Evolutionary conservation across 2,329 filamentous ascomycete genomes (phyloP).

Genomic region (Fusarium albidum): DNA sequence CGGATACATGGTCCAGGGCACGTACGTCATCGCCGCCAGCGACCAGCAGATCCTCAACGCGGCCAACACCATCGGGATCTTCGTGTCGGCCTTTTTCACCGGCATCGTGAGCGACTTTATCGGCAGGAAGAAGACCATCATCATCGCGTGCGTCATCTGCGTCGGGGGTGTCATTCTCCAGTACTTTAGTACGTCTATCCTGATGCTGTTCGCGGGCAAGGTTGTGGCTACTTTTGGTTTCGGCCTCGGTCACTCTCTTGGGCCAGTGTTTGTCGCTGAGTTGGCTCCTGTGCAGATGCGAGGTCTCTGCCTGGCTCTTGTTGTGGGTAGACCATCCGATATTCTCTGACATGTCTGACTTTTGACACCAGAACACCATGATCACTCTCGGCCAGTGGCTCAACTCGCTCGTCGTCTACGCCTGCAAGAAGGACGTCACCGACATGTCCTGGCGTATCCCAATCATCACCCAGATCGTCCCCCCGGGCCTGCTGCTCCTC

Average conservation of each 20-base stretch:
- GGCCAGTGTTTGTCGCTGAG: conserved; percentile 45
- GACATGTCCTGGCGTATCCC: conserved; percentile 43
- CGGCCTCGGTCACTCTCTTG: conserved; percentile 43
- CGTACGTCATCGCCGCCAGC: conserved; percentile 34
- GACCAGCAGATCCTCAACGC: conserved; percentile 44
- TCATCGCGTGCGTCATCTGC: conserved; percentile 34
- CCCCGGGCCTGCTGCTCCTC: conserved; percentile 35
- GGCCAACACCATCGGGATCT: conserved; percentile 41
- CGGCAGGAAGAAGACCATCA: conserved; percentile 39
- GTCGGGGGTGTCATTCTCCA: conserved; percentile 39
- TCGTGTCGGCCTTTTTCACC: conserved; percentile 40
- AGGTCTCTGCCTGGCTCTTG: conserved; percentile 40
- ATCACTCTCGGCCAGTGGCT: conserved; percentile 43
- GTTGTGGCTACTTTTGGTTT: conserved; percentile 42
- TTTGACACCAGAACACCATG: conserved; percentile 41
- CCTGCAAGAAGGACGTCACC: conserved; percentile 26
- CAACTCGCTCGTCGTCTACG: conserved; percentile 40
- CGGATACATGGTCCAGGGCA: conserved; percentile 28
- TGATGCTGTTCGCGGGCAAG: conserved; percentile 43
- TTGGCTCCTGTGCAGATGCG: conserved; percentile 43
- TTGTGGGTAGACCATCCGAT: conserved; percentile 24
- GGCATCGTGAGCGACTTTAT: conserved; percentile 40
- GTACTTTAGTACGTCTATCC: conserved; percentile 34
- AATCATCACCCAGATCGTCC: conserved; percentile 42
- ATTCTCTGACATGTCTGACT: not conserved